Evolutionary conservation across 2,329 filamentous ascomycete genomes (phyloP).

Genomic region (Mycosphaerella sp.): DNA sequence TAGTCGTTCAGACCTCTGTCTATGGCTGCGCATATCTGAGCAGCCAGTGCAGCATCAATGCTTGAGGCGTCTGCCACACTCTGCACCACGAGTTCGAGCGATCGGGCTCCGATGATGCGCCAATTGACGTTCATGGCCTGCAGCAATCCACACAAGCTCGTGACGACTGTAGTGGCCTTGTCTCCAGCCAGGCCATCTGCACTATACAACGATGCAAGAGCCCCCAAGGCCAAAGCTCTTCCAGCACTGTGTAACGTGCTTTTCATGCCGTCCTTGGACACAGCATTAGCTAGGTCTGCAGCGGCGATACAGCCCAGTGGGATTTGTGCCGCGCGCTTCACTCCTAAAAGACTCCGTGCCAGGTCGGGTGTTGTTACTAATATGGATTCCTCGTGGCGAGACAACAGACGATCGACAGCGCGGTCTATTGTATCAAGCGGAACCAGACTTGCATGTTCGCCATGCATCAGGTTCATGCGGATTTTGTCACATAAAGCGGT

Average conservation of each 20-base stretch:
- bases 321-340: slow-evolving; percentile 11
- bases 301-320: slow-evolving; percentile 22
- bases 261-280: slow-evolving; percentile 33
- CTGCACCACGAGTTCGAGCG: slow-evolving; percentile 30
- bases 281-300: slow-evolving; percentile 16
- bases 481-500: slow-evolving; percentile 19
- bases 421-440: slow-evolving; percentile 17
- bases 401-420: slow-evolving; percentile 24
- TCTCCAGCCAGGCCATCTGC: slow-evolving; percentile 16
- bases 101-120: slow-evolving; percentile 38
- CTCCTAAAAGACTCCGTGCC: slow-evolving; percentile 12
- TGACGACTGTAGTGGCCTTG: slow-evolving; percentile 26
- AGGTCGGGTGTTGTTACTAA: slow-evolving; percentile 23
- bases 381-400: slow-evolving; percentile 27
- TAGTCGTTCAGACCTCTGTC: slow-evolving; percentile 68
- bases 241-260: slow-evolving; percentile 38
- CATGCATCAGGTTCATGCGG: neutral
- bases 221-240: slow-evolving; percentile 41
- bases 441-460: neutral
- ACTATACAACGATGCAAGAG: slow-evolving; percentile 23
- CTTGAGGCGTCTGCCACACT: neutral
- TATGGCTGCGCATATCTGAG: slow-evolving; percentile 26
- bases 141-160: slow-evolving; percentile 30
- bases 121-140: slow-evolving; percentile 38
- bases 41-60: slow-evolving; percentile 9